These are phyloP conservation scores for Sarocladium oryzae DNA, from an alignment of 2,329 filamentous ascomycete genomes.

Conservation along the genomic window DNA sequence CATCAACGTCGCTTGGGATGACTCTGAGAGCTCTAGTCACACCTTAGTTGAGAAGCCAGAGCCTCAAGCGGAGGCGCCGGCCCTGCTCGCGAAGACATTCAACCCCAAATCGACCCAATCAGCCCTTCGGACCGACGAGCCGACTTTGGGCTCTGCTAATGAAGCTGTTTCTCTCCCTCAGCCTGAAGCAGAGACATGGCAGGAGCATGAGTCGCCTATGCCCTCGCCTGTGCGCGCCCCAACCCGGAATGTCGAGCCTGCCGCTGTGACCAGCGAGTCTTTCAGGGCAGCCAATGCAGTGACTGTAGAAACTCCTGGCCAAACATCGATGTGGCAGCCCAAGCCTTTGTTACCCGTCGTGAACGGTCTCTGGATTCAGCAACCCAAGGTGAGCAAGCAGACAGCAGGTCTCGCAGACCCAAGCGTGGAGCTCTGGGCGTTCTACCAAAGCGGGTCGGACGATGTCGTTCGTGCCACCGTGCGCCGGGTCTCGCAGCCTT, in stretches of 20 bases:
- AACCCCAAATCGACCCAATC: not conserved
- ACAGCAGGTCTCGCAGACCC: conserved; percentile 29
- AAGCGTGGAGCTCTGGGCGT: conserved; percentile 28
- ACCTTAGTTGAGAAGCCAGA: too few relatives aligned
- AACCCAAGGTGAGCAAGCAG: not conserved
- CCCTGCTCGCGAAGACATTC: not conserved
- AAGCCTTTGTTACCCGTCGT: not conserved
- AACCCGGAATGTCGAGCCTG: conserved; percentile 11
- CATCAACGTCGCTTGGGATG: not conserved
- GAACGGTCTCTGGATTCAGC: not conserved
- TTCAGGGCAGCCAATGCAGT: conserved; percentile 4
- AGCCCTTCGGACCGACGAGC: not conserved
- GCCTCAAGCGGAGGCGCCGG: not conserved
- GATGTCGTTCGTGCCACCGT: conserved; percentile 22
- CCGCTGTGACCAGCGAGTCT: conserved; percentile 5
- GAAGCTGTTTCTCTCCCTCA: conserved; percentile 24
- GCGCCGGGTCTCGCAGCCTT: conserved; percentile 20
- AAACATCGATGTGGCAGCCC: not conserved
- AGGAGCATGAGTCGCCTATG: conserved; percentile 19
- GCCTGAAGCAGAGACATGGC: conserved; percentile 29
- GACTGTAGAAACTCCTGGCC: not conserved
- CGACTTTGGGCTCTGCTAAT: not conserved
- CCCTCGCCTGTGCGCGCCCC: conserved; percentile 9
- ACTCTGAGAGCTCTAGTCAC: too few relatives aligned
- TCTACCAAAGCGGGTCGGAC: conserved; percentile 22